phyloP scores from a whole-genome alignment of 164 flowering plant species.

The Nymphaea colorata region DNA sequence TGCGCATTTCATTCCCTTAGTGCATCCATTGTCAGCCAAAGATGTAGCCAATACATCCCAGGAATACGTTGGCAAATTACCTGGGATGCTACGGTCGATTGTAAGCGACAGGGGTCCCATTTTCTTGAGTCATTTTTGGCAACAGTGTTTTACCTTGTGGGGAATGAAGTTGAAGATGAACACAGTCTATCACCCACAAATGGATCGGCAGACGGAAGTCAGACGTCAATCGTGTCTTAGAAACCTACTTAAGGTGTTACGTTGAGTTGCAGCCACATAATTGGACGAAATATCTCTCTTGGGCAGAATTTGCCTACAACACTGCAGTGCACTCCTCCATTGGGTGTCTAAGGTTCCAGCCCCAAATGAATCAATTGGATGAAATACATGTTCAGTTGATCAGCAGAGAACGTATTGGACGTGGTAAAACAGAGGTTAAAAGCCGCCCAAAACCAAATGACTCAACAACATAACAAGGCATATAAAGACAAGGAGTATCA shows the following conservation, averaged over 20 bases:
- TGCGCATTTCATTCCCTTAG: neutral
- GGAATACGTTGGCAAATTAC: neutral
- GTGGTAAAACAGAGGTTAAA: neutral
- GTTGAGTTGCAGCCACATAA: neutral
- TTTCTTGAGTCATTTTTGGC: conserved; percentile 3
- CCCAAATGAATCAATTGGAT: conserved; percentile 3
- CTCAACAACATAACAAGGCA: neutral
- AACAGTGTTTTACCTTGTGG: neutral
- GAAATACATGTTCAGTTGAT: neutral
- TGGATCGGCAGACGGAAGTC: conserved; percentile 5
- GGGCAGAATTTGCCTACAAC: conserved; percentile 9
- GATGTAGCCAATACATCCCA: neutral
- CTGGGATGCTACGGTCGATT: conserved; percentile 5
- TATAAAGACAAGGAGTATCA: neutral
- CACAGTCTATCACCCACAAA: conserved; percentile 4
- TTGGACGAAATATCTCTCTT: conserved; percentile 1
- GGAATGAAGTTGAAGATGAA: neutral
- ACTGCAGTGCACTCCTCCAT: conserved; percentile 1
- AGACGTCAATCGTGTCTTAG: neutral
- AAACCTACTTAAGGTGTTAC: conserved; percentile 4
- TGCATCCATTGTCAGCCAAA: neutral
- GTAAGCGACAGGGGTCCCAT: neutral
- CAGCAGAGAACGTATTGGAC: neutral
- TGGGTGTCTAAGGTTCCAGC: neutral
- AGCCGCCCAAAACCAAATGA: neutral